phyloP scores from a whole-genome alignment of 495 filamentous ascomycete genomes.

The Margaritispora aquatica region DNA sequence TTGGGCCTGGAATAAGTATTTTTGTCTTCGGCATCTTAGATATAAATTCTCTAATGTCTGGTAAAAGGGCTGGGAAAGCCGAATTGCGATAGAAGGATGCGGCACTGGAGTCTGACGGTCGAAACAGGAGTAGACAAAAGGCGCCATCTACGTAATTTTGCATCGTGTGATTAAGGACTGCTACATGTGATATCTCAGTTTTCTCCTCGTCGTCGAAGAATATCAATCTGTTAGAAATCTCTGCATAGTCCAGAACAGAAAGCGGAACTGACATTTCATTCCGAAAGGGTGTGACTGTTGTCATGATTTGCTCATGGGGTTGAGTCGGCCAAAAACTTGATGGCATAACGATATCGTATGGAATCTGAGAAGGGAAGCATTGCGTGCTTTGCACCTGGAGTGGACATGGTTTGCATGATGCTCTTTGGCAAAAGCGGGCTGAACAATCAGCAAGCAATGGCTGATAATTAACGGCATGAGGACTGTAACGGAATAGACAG shows the following conservation, averaged over 20 bases:
- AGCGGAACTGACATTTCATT: slow-evolving; percentile 5
- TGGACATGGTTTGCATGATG: background rate
- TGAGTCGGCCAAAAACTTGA: background rate
- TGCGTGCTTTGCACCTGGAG: background rate
- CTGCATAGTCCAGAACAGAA: background rate
- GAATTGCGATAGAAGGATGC: background rate
- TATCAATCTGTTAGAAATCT: slow-evolving; percentile 1
- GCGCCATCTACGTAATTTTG: slow-evolving; percentile 1
- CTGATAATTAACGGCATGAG: background rate
- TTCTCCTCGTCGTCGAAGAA: background rate
- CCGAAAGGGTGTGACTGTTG: slow-evolving; percentile 8
- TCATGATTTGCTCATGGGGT: slow-evolving; percentile 12
- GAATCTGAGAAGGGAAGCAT: slow-evolving; percentile 4
- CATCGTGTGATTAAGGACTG: slow-evolving; percentile 9
- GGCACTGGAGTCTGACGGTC: background rate
- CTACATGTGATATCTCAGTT: slow-evolving; percentile 7
- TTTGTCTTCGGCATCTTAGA: slow-evolving; percentile 1
- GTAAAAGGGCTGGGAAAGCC: slow-evolving; percentile 1
- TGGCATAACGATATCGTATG: slow-evolving; percentile 1
- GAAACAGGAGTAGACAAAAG: slow-evolving; percentile 9
- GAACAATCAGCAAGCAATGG: slow-evolving; percentile 7
- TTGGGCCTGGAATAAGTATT: slow-evolving; percentile 1
- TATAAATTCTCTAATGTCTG: background rate
- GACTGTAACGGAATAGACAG: slow-evolving; percentile 8
- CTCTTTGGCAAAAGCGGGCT: slow-evolving; percentile 7